Evolutionary conservation across 2,329 filamentous ascomycete species (phyloP).

Genomic region (Ophiostoma pallidulum): DNA sequence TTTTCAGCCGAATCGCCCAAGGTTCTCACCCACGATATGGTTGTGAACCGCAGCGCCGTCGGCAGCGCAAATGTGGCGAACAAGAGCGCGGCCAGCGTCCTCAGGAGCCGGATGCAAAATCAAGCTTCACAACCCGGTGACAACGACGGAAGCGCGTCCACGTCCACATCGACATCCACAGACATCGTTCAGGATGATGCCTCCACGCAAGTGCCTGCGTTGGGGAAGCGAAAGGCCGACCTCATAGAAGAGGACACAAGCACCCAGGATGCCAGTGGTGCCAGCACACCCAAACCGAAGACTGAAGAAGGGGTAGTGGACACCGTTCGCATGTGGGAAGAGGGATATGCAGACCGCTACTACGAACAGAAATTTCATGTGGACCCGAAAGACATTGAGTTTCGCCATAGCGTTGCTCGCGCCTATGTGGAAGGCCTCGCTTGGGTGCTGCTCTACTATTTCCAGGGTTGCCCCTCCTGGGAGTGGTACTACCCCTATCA

Average conservation of each 20-base stretch:
- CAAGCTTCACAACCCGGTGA: conserved; percentile 21
- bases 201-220: conserved; percentile 18
- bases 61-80: conserved; percentile 72
- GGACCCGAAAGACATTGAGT: conserved; percentile 68
- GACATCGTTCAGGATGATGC: conserved; percentile 4
- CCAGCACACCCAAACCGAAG: conserved; percentile 31
- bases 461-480: conserved; percentile 97
- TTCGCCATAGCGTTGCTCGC: conserved; percentile 78
- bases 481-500: conserved; percentile 99
- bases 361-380: conserved; percentile 95
- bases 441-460: conserved; percentile 96
- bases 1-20: conserved; percentile 45
- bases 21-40: conserved; percentile 74
- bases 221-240: conserved; percentile 65
- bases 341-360: conserved; percentile 89
- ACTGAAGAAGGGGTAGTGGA: conserved; percentile 60
- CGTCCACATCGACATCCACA: background rate
- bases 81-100: conserved; percentile 82
- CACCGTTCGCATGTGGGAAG: conserved; percentile 85
- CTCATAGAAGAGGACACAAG: conserved; percentile 51
- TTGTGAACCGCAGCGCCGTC: conserved; percentile 61
- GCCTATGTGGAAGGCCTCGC: conserved; percentile 91
- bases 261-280: conserved; percentile 46
- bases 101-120: conserved; percentile 69
- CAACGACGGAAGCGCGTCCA: background rate